Conservation (phyloP, 2,329 filamentous ascomycete genomes). For the Magnaporthiopsis poae region DNA sequence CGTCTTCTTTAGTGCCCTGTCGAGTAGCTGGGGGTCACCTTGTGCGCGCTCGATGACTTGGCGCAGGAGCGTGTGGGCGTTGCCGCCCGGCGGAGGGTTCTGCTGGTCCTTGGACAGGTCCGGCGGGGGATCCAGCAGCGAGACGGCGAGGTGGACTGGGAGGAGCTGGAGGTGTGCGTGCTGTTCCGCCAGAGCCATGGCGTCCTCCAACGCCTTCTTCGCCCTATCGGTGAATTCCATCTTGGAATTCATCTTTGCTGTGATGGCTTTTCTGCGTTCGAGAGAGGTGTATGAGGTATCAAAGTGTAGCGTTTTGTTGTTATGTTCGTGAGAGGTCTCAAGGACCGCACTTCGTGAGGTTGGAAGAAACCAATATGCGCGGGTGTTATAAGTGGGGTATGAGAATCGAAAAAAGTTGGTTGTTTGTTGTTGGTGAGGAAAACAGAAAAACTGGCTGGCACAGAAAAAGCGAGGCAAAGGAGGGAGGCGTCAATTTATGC, state of each 20-base stretch:
- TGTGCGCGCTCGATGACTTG: slow-evolving; percentile 91
- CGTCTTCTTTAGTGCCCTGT: slow-evolving; percentile 80
- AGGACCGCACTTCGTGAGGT: not conserved
- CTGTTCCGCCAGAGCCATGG: slow-evolving; percentile 76
- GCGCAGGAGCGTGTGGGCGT: slow-evolving; percentile 67
- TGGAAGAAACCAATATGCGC: too few species aligned
- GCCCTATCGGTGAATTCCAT: slow-evolving; percentile 93
- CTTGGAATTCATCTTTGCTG: slow-evolving; percentile 55
- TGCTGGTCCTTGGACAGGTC: slow-evolving; percentile 76
- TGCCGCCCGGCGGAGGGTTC: slow-evolving; percentile 54
- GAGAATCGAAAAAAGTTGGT: not conserved
- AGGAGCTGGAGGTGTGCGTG: slow-evolving; percentile 86
- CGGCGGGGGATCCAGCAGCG: slow-evolving; percentile 64
- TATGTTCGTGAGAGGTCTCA: slow-evolving; percentile 1
- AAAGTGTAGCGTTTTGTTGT: slow-evolving; percentile 15
- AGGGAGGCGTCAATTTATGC: slow-evolving; percentile 4
- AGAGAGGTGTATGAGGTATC: too few species aligned
- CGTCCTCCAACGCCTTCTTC: slow-evolving; percentile 79
- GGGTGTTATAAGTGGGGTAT: not conserved
- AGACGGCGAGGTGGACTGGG: slow-evolving; percentile 79
- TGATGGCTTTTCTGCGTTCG: slow-evolving; percentile 2
- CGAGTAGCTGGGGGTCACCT: slow-evolving; percentile 81
- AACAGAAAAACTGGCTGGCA: not conserved
- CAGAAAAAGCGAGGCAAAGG: not conserved
- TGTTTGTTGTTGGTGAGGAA: not conserved